These are phyloP conservation scores for Potentilla sterilis DNA, from an alignment of 306 rosid species.

Conservation along the genomic window DNA sequence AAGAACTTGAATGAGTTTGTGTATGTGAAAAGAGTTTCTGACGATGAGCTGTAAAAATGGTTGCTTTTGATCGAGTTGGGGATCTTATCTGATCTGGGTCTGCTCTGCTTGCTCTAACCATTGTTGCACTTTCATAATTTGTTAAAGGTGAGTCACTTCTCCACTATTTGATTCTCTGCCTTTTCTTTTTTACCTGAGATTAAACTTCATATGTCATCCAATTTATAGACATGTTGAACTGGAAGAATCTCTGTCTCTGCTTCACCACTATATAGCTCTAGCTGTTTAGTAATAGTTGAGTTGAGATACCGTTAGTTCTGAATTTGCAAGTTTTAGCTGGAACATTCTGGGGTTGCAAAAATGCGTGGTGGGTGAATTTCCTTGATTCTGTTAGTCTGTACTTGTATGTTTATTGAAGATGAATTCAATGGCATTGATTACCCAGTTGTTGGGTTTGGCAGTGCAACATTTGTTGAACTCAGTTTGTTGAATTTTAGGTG, in stretches of 20 bases:
- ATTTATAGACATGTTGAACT: slow-evolving; percentile 33
- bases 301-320: not conserved
- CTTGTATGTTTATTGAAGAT: not conserved
- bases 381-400: not conserved
- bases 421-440: not conserved
- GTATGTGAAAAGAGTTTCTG: not conserved
- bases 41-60: slow-evolving; percentile 39
- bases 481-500: not conserved
- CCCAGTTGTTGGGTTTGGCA: not conserved
- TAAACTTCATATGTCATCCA: slow-evolving; percentile 19
- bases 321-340: slow-evolving; percentile 7
- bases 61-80: slow-evolving; percentile 42
- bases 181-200: slow-evolving; percentile 19
- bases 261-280: not conserved
- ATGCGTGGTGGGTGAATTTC: slow-evolving; percentile 34
- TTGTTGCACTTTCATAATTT: slow-evolving; percentile 35
- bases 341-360: slow-evolving; percentile 16
- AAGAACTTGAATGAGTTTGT: slow-evolving; percentile 2
- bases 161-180: slow-evolving; percentile 34
- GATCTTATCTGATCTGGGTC: slow-evolving; percentile 51
- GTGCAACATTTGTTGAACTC: slow-evolving; percentile 7
- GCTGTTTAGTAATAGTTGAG: not conserved
- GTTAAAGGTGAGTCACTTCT: slow-evolving; percentile 50
- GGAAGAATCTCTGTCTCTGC: slow-evolving; percentile 34
- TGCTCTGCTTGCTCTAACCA: slow-evolving; percentile 31